Percentiles rank a stretch among this genome's conserved stretches.
Conservation (phyloP, 257 asterid species). For the Jacaranda copaia region DNA sequence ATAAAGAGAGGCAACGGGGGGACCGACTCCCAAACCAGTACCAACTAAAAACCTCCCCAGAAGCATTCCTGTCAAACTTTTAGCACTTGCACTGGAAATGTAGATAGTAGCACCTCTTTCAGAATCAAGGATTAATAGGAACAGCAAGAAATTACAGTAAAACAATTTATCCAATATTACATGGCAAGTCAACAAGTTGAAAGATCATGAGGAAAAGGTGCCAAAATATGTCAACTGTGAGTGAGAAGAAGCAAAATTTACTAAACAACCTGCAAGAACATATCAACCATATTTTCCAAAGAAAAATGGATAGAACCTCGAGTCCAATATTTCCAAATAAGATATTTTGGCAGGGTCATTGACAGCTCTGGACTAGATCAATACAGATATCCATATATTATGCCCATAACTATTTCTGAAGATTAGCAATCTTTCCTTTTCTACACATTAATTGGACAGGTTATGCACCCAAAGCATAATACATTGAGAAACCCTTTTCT, state of each 20-base stretch:
- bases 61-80: slow-evolving; percentile 78
- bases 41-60: slow-evolving; percentile 88
- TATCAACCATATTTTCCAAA: neutral
- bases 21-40: slow-evolving; percentile 88
- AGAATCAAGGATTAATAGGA: slow-evolving; percentile 26
- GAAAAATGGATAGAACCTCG: neutral
- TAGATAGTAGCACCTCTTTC: slow-evolving; percentile 36
- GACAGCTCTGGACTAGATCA: neutral
- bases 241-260: slow-evolving; percentile 1
- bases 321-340: neutral
- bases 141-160: neutral
- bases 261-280: slow-evolving; percentile 10
- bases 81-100: slow-evolving; percentile 74
- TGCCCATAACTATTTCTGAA: neutral
- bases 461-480: no score
- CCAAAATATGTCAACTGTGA: slow-evolving; percentile 2
- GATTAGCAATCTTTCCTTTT: no score
- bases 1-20: slow-evolving; percentile 91
- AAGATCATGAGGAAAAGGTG: neutral
- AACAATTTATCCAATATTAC: neutral
- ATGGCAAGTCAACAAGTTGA: slow-evolving; percentile 6
- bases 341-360: neutral
- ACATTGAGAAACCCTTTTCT: no score
- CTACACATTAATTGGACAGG: no score
- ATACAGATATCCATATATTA: neutral